A percentile compares a stretch with the other conserved stretches of the same genome.
Evolutionary conservation across 805 yeast species (phyloP).

Genomic region (Myxozyma mucilagina): DNA sequence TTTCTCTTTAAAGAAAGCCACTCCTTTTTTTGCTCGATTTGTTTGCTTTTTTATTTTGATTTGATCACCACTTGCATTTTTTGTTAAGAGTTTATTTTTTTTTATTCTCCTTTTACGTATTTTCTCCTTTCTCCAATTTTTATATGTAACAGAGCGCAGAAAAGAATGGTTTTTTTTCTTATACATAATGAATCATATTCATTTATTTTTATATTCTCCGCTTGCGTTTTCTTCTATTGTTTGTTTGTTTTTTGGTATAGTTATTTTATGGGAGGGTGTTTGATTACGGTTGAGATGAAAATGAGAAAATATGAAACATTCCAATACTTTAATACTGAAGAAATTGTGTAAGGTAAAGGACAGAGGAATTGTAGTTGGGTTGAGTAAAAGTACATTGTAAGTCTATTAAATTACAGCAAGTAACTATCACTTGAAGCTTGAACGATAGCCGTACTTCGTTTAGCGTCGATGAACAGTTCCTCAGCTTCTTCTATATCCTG

Average conservation of each 20-base stretch:
- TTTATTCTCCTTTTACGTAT: not conserved
- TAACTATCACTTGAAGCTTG: conserved; percentile 81
- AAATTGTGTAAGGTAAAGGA: no score
- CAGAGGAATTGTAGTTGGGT: no score
- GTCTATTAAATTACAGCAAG: conserved; percentile 2
- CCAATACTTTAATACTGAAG: no score
- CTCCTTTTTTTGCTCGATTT: no score
- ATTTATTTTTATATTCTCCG: not conserved
- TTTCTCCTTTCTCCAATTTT: not conserved
- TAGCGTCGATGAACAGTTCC: conserved; percentile 81
- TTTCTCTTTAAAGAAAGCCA: no score
- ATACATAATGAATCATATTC: not conserved
- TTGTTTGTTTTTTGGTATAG: not conserved
- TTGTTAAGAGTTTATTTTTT: not conserved
- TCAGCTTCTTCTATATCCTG: conserved; percentile 78
- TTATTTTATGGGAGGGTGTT: not conserved
- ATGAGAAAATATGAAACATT: no score
- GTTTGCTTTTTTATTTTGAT: no score
- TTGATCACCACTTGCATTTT: no score
- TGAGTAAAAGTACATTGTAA: no score
- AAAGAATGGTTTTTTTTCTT: not conserved
- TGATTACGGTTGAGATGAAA: not conserved
- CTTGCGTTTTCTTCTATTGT: not conserved
- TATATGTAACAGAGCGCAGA: no score
- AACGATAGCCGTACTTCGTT: conserved; percentile 77